Base-by-base conservation (phyloP, 1,284 basidiomycete genomes). In the Ceratobasidium sp. region DNA sequence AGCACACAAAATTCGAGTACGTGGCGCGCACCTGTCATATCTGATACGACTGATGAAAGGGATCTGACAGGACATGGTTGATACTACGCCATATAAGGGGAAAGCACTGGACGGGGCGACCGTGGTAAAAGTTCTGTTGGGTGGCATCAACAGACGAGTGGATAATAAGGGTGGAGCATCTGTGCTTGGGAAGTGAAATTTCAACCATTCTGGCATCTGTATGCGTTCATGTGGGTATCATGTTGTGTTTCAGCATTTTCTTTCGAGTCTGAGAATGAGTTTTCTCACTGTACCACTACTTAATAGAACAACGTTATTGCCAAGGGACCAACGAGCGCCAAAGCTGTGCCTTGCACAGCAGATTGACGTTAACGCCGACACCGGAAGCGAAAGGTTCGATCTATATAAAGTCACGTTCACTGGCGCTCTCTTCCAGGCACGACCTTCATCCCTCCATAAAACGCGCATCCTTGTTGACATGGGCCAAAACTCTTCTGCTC, bases 111-210 rank as follows among this genome's bases (percentile, higher is more conserved):
- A 84, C 69, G 82, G 83, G 0, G 85, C 87, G 46, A 83, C 82
- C 33, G 83, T 89, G 78, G 75, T 86, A 48, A 89, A 89, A 82
- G 85, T 88, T 46, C 81, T 90, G 59, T 83, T 88, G n/a, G 86
- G 87, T 26, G 83, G 85, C 59, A 78, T 88, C 61, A 81, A 85
- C 80, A 80, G 83, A 33, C 65, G 80, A 9, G 50, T 83, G 20
- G 83, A 83, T 46, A 78, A 67, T n/a, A 57, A 20, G 12, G 65
- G 74, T 20, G 70, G 57, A 13, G 57, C 42, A 6, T 40, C 70
- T 17, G 70, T 74, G 4, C 26, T 74, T 6, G 3, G n/a, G 64
- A 38, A 20, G 9, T 62, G 38, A 15, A 15, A 9, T 42, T 1
- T 62, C 59, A 33, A 4, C 33, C 33, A 2, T 1, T 33, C 33